Percentiles rank a stretch among this genome's conserved stretches.
These are phyloP conservation scores for Dactylella cylindrospora DNA, from an alignment of 2,329 filamentous ascomycete genomes.

Conservation along the genomic window DNA sequence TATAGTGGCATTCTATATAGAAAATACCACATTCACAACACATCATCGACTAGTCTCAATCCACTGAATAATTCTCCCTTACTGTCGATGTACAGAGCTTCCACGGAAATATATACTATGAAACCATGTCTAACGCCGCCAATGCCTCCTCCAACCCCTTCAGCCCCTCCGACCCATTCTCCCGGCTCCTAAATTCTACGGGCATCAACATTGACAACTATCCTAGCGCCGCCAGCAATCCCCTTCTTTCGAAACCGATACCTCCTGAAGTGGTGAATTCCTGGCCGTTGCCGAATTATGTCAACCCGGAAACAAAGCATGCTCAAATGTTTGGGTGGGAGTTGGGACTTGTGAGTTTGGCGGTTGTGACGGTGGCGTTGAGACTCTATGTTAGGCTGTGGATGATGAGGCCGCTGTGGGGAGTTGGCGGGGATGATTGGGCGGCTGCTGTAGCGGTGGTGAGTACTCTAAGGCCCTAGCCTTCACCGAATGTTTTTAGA, in stretches of 20 bases:
- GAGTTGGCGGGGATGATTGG: constrained; percentile 34
- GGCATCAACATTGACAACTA: constrained; percentile 18
- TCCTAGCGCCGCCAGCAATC: constrained; percentile 14
- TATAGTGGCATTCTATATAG: no score
- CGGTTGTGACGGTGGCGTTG: constrained; percentile 20
- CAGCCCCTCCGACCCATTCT: constrained; percentile 15
- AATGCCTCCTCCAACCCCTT: constrained; percentile 54
- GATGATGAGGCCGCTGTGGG: constrained; percentile 38
- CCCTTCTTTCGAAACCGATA: constrained; percentile 24
- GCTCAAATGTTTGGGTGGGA: constrained; percentile 37
- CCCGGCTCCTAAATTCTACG: constrained; percentile 22
- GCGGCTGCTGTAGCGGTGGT: constrained; percentile 24
- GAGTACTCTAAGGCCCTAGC: neutral
- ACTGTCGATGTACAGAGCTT: neutral
- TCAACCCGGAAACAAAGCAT: constrained; percentile 38
- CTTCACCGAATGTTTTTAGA: neutral
- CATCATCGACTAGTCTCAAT: neutral
- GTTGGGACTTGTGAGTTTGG: constrained; percentile 11
- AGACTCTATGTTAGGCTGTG: constrained; percentile 33
- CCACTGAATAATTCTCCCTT: constrained; percentile 2
- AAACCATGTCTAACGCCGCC: neutral
- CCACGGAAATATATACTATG: neutral
- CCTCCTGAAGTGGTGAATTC: constrained; percentile 24
- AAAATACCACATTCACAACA: constrained; percentile 24
- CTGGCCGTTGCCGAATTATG: constrained; percentile 40